A percentile compares a stretch with the other conserved stretches of the same genome.
Evolutionary conservation across 2,329 filamentous ascomycete genomes (phyloP).

Genomic region (Byssochlamys sp.): DNA sequence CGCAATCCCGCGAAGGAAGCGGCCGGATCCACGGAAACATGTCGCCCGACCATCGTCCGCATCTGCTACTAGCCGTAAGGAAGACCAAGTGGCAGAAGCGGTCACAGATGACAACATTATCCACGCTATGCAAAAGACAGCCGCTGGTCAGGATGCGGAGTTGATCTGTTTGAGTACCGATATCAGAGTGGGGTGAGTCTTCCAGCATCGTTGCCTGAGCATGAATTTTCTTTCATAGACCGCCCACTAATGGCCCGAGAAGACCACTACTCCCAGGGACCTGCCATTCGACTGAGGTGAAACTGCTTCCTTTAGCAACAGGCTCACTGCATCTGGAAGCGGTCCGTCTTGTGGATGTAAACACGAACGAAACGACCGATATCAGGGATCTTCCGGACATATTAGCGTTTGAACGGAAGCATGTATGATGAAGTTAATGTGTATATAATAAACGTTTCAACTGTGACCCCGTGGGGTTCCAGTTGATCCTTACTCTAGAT

Average conservation of each 20-base stretch:
- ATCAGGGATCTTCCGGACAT: conserved; percentile 50
- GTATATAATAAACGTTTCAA: not conserved
- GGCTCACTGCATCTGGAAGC: conserved; percentile 46
- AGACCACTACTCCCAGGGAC: conserved; percentile 46
- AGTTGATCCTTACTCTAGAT: not conserved
- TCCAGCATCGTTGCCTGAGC: not conserved
- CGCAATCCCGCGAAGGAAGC: conserved; percentile 42
- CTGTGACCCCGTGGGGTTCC: not conserved
- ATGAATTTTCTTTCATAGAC: not conserved
- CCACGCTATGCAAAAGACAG: conserved; percentile 46
- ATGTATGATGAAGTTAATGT: not conserved
- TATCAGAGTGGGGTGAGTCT: conserved; percentile 46
- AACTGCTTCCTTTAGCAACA: conserved; percentile 42
- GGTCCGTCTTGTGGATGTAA: conserved; percentile 47
- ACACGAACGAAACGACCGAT: conserved; percentile 46
- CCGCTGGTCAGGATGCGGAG: conserved; percentile 41
- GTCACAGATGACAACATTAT: conserved; percentile 49
- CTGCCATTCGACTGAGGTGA: conserved; percentile 48
- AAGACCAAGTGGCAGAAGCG: conserved; percentile 38
- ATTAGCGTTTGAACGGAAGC: conserved; percentile 27
- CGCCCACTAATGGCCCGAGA: not conserved
- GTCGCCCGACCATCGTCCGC: conserved; percentile 37
- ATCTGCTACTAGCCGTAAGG: conserved; percentile 28
- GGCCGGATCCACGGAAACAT: conserved; percentile 33
- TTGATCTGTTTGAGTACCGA: conserved; percentile 50